A percentile compares a stretch with the other conserved stretches of the same genome.
Evolutionary conservation across 139 green algal species (phyloP).

Genomic region (Chlorella sp.): DNA sequence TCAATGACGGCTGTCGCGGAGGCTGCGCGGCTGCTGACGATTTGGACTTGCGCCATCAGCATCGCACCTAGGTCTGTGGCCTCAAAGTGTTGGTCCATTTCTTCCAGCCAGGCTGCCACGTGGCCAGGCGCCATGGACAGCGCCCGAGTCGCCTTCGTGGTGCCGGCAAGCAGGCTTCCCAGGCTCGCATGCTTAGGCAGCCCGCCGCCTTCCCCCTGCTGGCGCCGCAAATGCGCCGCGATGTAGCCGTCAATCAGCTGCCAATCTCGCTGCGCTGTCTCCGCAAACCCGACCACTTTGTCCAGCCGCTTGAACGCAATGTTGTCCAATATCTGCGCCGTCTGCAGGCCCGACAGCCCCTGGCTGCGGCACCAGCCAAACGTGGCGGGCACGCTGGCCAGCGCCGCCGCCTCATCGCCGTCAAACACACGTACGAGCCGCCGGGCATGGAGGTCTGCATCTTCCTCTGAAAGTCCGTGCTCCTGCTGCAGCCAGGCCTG

Average conservation of each 20-base stretch:
- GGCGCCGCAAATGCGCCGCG: not conserved
- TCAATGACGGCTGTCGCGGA: no score
- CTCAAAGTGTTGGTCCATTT: not conserved
- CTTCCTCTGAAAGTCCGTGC: not conserved
- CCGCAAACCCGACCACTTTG: not conserved
- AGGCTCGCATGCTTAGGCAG: not conserved
- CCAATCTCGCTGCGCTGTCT: not conserved
- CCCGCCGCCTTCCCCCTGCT: not conserved
- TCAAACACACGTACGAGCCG: not conserved
- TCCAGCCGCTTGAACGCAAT: not conserved
- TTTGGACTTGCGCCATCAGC: no score
- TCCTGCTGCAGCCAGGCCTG: conserved; percentile 3
- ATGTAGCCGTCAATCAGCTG: not conserved
- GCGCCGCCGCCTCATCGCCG: not conserved
- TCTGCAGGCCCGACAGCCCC: not conserved
- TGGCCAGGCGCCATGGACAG: not conserved
- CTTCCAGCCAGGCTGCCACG: not conserved
- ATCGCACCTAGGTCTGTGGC: not conserved
- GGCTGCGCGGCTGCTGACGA: no score
- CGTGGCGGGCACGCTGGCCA: not conserved
- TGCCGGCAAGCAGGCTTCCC: not conserved
- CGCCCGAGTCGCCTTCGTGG: not conserved
- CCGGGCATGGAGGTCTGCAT: not conserved
- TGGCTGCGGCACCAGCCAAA: not conserved
- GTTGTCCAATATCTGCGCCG: not conserved